phyloP scores from a whole-genome alignment of 345 rosid genomes.

The Raphanus raphanistrum region DNA sequence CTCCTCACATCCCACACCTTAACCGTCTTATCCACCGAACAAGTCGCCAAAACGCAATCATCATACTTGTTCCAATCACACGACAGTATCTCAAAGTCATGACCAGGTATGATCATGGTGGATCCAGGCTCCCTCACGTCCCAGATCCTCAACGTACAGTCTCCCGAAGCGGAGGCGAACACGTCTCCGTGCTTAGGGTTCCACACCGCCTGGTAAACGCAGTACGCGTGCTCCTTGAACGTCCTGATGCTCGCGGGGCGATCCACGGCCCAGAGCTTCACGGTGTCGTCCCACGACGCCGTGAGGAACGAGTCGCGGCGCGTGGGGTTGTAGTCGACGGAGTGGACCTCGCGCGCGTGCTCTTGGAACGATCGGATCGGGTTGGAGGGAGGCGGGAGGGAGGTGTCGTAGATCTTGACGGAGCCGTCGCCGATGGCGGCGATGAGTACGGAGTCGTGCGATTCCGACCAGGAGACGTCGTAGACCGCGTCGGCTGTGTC shows the following conservation, averaged over 20 bases:
- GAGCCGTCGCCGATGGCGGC: constrained; percentile 89
- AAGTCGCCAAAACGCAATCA: constrained; percentile 75
- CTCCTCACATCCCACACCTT: constrained; percentile 88
- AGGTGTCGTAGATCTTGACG: constrained; percentile 77
- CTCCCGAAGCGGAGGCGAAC: constrained; percentile 89
- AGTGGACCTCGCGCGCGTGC: constrained; percentile 90
- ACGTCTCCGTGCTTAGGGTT: constrained; percentile 89
- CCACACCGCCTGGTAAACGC: constrained; percentile 84
- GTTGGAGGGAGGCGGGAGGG: constrained; percentile 68
- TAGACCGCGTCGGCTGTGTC: constrained; percentile 95
- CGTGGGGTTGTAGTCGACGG: constrained; percentile 79
- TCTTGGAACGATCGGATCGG: constrained; percentile 84
- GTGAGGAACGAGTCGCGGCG: constrained; percentile 92
- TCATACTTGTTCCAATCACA: constrained; percentile 97
- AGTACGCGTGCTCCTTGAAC: constrained; percentile 85
- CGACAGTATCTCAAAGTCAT: constrained; percentile 72
- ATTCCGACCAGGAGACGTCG: constrained; percentile 90
- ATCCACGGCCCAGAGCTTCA: constrained; percentile 38
- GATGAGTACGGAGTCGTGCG: constrained; percentile 83
- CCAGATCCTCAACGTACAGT: constrained; percentile 80
- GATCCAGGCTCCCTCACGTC: constrained; percentile 91
- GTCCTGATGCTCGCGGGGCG: constrained; percentile 82
- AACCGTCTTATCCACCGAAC: constrained; percentile 74
- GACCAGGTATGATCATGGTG: constrained; percentile 88
- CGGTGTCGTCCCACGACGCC: constrained; percentile 87